Percentiles rank a stretch among this genome's conserved stretches.
phyloP scores from a whole-genome alignment of 306 rosid genomes.

The Pterocarpus macrocarpus region DNA sequence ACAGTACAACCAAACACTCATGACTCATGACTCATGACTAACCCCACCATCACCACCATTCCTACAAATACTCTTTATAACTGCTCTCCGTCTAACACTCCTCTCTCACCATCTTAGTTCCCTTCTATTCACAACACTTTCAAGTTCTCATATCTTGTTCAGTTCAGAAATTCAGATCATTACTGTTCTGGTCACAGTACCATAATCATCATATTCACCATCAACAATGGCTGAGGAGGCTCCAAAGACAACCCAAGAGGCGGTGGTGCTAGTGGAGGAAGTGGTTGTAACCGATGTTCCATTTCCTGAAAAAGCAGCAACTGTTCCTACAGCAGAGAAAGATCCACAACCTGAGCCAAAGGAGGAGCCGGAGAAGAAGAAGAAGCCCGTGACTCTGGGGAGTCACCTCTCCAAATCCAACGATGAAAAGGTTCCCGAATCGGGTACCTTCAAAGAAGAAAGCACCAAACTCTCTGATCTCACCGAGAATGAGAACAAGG shows the following conservation, averaged over 20 bases:
- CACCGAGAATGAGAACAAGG: constrained; percentile 56
- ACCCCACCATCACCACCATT: neutral
- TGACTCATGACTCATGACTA: constrained; percentile 6
- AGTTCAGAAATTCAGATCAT: neutral
- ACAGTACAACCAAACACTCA: neutral
- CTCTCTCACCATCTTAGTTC: neutral
- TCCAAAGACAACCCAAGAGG: constrained; percentile 35
- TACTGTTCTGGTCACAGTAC: neutral
- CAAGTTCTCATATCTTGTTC: neutral
- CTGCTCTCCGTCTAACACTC: constrained; percentile 13
- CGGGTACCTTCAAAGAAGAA: constrained; percentile 63
- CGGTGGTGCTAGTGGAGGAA: constrained; percentile 39
- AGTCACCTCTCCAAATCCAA: constrained; percentile 51
- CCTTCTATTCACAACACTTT: neutral
- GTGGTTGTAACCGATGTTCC: constrained; percentile 54
- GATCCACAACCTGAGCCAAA: constrained; percentile 33
- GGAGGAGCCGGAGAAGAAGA: constrained; percentile 14
- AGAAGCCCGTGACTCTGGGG: constrained; percentile 39
- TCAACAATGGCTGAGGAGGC: constrained; percentile 55
- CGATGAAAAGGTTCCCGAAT: constrained; percentile 48
- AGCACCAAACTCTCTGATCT: constrained; percentile 61
- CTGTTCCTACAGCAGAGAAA: neutral
- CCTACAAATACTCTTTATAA: constrained; percentile 37
- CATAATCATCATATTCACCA: neutral
- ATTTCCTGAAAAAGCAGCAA: constrained; percentile 32